A percentile compares a stretch with the other conserved stretches of the same genome.
Conservation (phyloP, 2,329 filamentous ascomycete species). For the Beauveria sp. region DNA sequence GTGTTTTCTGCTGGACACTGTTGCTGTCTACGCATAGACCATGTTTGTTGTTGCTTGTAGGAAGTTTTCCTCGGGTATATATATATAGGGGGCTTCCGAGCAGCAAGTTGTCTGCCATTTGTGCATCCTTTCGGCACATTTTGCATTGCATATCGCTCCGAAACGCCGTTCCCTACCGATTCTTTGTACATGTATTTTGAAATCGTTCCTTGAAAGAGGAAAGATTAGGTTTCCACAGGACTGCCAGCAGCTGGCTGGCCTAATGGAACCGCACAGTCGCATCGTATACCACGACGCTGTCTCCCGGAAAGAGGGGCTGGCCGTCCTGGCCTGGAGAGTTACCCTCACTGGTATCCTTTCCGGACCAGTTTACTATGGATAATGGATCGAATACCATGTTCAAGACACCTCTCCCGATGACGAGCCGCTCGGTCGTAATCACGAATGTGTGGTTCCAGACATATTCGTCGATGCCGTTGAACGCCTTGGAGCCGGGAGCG, state of each 20-base stretch:
- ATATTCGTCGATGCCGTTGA: conserved; percentile 1
- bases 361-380: neutral
- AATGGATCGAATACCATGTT: conserved; percentile 1
- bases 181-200: neutral
- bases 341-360: conserved; percentile 1
- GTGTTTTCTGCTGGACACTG: neutral
- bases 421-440: neutral
- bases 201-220: neutral
- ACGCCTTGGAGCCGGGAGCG: neutral
- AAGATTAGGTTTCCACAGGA: too few species aligned
- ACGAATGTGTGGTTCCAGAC: conserved; percentile 6
- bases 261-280: conserved; percentile 7
- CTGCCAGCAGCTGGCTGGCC: neutral
- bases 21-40: neutral
- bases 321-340: neutral
- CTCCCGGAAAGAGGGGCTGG: neutral
- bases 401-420: neutral
- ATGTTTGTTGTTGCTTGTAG: neutral
- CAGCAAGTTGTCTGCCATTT: neutral
- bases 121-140: neutral
- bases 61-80: neutral
- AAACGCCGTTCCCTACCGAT: neutral
- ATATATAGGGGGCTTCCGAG: neutral
- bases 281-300: conserved; percentile 1
- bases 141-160: neutral